Conservation (phyloP, 768 basidiomycete species). For the Myochromella boudieri region DNA sequence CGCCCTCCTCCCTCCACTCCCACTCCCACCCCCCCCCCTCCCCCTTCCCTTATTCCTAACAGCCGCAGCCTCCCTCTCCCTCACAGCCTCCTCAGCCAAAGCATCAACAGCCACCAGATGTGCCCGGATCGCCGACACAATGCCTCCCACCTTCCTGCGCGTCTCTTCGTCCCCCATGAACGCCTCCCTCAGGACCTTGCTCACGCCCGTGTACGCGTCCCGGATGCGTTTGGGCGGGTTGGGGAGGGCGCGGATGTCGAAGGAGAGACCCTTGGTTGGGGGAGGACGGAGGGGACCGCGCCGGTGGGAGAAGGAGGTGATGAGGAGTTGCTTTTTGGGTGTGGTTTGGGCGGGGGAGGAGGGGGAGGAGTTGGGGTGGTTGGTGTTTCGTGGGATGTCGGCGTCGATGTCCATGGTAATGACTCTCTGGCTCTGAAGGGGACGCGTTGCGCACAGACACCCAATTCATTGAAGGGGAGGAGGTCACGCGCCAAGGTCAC, state of each 20-base stretch:
- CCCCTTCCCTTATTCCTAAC: not conserved
- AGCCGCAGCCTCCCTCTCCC: no score
- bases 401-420: no score
- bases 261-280: conserved; percentile 4
- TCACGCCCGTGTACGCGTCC: not conserved
- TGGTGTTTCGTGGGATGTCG: conserved; percentile 3
- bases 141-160: not conserved
- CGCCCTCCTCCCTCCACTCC: not conserved
- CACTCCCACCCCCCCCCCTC: not conserved
- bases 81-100: no score
- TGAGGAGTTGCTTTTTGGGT: not conserved
- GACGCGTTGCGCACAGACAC: no score
- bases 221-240: conserved; percentile 4
- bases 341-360: not conserved
- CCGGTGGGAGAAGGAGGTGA: conserved; percentile 9
- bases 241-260: conserved; percentile 13
- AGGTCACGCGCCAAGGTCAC: not conserved
- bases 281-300: conserved; percentile 6
- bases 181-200: not conserved
- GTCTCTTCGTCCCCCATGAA: not conserved
- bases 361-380: not conserved
- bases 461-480: no score
- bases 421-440: no score
- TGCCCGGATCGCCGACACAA: not conserved
- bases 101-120: not conserved